These are phyloP conservation scores for Paraphoma chrysanthemicola DNA, from an alignment of 2,329 filamentous ascomycete genomes.

Conservation along the genomic window DNA sequence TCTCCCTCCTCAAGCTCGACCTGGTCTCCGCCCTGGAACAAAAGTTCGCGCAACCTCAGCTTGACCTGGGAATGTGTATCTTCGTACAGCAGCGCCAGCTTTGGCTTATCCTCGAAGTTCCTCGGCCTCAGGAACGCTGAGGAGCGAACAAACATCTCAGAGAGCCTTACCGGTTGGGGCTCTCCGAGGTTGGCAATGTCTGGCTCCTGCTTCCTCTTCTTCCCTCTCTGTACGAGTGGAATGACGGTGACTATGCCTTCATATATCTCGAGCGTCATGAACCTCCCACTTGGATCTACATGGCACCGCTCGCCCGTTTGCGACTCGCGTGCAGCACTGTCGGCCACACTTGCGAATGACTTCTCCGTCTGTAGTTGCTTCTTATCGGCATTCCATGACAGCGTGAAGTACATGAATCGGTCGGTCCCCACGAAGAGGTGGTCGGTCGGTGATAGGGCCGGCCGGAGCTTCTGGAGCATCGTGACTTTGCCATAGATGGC, in stretches of 20 bases:
- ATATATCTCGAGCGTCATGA: conserved; percentile 72
- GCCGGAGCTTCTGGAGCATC: conserved; percentile 81
- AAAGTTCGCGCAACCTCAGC: conserved; percentile 63
- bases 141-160: conserved; percentile 71
- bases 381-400: conserved; percentile 75
- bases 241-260: conserved; percentile 72
- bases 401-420: conserved; percentile 86
- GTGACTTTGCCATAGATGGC: conserved; percentile 85
- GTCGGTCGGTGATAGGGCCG: conserved; percentile 76
- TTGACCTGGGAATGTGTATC: conserved; percentile 64
- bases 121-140: conserved; percentile 69
- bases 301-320: conserved; percentile 84
- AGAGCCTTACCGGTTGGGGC: conserved; percentile 67
- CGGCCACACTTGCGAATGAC: conserved; percentile 66
- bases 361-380: conserved; percentile 63
- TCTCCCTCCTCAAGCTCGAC: conserved; percentile 62
- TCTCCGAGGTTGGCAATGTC: conserved; percentile 66
- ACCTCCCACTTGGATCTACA: conserved; percentile 78
- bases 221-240: conserved; percentile 63
- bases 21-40: conserved; percentile 58
- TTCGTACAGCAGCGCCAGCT: conserved; percentile 70
- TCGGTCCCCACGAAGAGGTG: conserved; percentile 93
- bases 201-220: conserved; percentile 57
- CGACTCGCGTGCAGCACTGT: conserved; percentile 71
- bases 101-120: conserved; percentile 59